Base-by-base conservation (phyloP, 305 asterid genomes). In the Ajuga reptans region DNA sequence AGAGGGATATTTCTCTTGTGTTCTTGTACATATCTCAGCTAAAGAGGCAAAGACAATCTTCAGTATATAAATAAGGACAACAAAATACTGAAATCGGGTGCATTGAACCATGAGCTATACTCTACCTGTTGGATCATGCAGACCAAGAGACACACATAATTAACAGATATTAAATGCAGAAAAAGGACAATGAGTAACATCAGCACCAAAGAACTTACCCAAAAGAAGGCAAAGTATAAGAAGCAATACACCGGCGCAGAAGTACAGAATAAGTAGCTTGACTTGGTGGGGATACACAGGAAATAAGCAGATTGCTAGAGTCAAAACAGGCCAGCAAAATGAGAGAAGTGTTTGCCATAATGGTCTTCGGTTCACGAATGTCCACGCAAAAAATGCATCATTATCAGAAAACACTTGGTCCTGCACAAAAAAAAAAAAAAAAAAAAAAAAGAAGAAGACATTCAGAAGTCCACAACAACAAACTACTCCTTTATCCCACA, bases 291-390 rank as follows among this genome's bases (percentile, higher is more conserved):
- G 99, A 89, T 94, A 94, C 69, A 94, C 95, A 72, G 99, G 98
- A 79, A 94, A 94, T 84, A 94, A 83, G 80, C 99, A 94, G 81
- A 94, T 94, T 50, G 99, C 99, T 57, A 94, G 69, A n/a, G 99
- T 94, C 85, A 94, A 77, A 61, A 94, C 85, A 53, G 99, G 99
- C 99, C 98, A 94, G 81, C 85, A 86, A 80, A 94, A 94, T 39
- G 99, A 94, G 73, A 94, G 97, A 51, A 94, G 96, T 8, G 97
- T 87, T 77, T 94, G 99, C 98, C 99, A 94, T 58, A 94, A 72
- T 34, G 97, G 98, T 70, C 89, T 82, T 76, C 95, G 80, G 75
- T 87, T 94, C 59, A 78, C 98, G 71, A 94, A 94, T 42, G 96
- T 83, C 99, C 99, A 94, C 9, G 97, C 98, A 72, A 89, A 94